Evolutionary conservation across 441 rosid species (phyloP).

Genomic region (Populus hybrid): DNA sequence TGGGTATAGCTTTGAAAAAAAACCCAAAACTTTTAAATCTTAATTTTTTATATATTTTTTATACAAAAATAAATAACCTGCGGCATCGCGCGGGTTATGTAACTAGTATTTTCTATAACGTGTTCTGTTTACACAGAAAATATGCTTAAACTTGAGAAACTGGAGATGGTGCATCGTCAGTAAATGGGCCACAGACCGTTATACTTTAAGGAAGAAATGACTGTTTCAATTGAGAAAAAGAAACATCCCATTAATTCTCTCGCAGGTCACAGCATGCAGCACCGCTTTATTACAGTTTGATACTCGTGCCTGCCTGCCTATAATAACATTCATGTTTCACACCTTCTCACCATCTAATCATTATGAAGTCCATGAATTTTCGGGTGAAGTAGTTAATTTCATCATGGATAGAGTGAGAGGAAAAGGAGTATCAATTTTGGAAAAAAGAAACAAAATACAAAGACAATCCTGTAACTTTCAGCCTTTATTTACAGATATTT

Average conservation of each 20-base stretch:
- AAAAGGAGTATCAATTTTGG: too few relatives aligned
- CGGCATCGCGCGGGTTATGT: too few relatives aligned
- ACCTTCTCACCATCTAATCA: not conserved
- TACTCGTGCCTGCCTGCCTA: not conserved
- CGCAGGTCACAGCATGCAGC: too few relatives aligned
- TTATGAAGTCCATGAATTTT: not conserved
- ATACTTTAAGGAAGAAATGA: not conserved
- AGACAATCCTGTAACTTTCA: too few relatives aligned
- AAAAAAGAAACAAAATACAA: too few relatives aligned
- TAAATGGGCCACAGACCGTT: not conserved
- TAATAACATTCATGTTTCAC: not conserved
- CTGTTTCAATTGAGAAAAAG: too few relatives aligned
- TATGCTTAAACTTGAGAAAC: not conserved
- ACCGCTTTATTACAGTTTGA: not conserved
- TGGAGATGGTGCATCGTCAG: not conserved
- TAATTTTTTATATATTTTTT: too few relatives aligned
- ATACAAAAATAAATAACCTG: too few relatives aligned
- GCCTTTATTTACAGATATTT: too few relatives aligned
- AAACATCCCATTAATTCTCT: not conserved
- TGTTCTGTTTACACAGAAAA: not conserved
- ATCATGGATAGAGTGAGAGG: too few relatives aligned
- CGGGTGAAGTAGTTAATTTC: not conserved
- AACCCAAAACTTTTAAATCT: too few relatives aligned
- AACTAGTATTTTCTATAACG: slow-evolving; percentile 5
- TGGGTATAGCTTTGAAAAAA: too few relatives aligned